Base-by-base conservation (phyloP, 73 alveolate species). In the Paramecium caudatum region DNA sequence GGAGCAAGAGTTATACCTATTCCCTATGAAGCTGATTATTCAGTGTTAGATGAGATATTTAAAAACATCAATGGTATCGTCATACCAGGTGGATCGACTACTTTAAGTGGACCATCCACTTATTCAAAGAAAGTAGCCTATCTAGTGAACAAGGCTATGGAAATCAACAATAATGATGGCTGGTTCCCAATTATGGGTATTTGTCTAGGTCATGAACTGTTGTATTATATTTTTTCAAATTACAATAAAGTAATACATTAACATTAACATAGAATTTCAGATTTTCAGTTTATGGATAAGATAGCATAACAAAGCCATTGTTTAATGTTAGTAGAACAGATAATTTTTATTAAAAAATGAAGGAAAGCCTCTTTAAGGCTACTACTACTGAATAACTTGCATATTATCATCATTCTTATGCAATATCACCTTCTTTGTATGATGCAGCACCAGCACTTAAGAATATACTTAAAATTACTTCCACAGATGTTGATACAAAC, bases 1-100 rank as follows among this genome's bases (percentile, higher is more conserved):
- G 97, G 97, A 0, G 96, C 96, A 9, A 61, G 95, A 82, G 97
- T 92, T 15, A 90, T 94, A 8, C 97, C 97, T 3, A 65, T 94
- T 49, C 91, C 82, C 16, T 78, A 65, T 49, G 83, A 48, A 32
- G 90, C 47, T 34, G 32, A 90, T 46, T 41, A 65, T 23, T 92
- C 93, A 32, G 82, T 48, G 36, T 43, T 46, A 25, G 82, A 61
- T 16, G 62, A 19, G 30, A 33, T 36, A 34, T 68, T 94, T 16
- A 32, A 32, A 61, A 61, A 90, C 41, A 21, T 91, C 27, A 92
- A 94, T 47, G 97, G 97, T 10, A 47, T 94, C n/a, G 34, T 91
- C 2, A 47, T 80, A 33, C 95, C 95, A 9, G 97, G 97, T 36
- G 97, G 97, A 0, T 91, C 93, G 12, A 80, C 93, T 1, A 30